Conservation (phyloP, 2,329 filamentous ascomycete genomes). For the Fusarium papillatum region DNA sequence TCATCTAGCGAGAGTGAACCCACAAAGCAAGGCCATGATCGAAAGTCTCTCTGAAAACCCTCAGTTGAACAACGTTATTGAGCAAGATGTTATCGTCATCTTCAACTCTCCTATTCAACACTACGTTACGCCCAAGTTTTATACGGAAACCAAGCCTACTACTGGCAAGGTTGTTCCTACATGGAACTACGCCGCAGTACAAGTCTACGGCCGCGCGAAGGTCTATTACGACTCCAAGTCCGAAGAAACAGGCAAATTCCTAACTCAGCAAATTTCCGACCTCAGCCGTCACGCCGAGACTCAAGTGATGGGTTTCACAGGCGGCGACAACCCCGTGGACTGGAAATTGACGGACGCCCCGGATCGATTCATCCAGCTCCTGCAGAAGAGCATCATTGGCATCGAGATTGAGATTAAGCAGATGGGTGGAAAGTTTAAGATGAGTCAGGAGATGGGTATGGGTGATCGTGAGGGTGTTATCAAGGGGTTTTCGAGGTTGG, state of each 20-base stretch:
- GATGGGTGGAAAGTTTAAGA: conserved; percentile 75
- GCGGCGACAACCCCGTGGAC: conserved; percentile 46
- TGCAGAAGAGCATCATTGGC: conserved; percentile 72
- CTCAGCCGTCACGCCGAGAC: conserved; percentile 65
- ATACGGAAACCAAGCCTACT: conserved; percentile 72
- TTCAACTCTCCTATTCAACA: conserved; percentile 72
- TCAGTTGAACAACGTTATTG: conserved; percentile 46
- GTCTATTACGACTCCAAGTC: conserved; percentile 65
- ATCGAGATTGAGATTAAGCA: conserved; percentile 69
- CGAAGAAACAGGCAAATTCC: conserved; percentile 56
- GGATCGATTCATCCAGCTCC: conserved; percentile 65
- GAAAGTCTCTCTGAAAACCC: conserved; percentile 50
- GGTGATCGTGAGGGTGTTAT: conserved; percentile 70
- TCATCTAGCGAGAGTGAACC: conserved; percentile 74
- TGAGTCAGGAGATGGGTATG: conserved; percentile 71
- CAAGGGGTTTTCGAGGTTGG: conserved; percentile 62
- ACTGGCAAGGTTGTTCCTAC: conserved; percentile 78
- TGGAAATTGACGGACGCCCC: conserved; percentile 74
- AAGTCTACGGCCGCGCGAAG: conserved; percentile 71
- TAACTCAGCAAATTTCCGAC: conserved; percentile 66
- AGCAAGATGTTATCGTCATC: conserved; percentile 71
- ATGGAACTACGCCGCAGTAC: conserved; percentile 78
- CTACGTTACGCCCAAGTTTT: conserved; percentile 79
- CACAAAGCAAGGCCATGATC: conserved; percentile 73
- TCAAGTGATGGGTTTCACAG: conserved; percentile 68